phyloP scores from a whole-genome alignment of 495 filamentous ascomycete genomes.

The Neohortaea acidophila region DNA sequence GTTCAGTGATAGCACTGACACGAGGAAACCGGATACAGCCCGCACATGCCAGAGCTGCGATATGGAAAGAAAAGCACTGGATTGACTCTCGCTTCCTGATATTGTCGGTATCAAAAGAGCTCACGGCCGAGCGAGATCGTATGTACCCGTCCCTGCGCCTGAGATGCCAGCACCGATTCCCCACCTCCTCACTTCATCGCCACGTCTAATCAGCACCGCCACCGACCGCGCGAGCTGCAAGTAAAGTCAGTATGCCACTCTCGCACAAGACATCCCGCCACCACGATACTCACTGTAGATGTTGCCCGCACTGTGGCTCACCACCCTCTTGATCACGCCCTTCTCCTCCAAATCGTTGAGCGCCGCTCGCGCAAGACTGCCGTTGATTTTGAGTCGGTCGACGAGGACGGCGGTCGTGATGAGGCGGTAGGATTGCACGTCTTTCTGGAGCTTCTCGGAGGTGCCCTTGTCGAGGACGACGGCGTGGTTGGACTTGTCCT shows the following conservation, averaged over 20 bases:
- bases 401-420: slow-evolving; percentile 97
- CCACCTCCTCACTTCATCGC: not conserved
- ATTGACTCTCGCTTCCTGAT: too few species aligned
- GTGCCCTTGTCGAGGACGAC: slow-evolving; percentile 57
- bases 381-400: slow-evolving; percentile 99
- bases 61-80: too few species aligned
- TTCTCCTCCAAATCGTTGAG: slow-evolving; percentile 92
- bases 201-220: slow-evolving; percentile 8
- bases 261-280: not conserved
- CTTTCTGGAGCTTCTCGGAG: slow-evolving; percentile 76
- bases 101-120: too few species aligned
- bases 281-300: slow-evolving; percentile 78
- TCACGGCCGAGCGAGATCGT: too few species aligned
- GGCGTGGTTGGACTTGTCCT: slow-evolving; percentile 99
- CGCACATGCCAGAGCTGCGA: too few species aligned
- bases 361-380: slow-evolving; percentile 78
- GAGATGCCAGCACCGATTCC: not conserved
- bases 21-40: too few species aligned
- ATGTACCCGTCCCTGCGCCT: too few species aligned
- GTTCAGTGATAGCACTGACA: too few species aligned
- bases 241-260: not conserved
- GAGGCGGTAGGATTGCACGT: slow-evolving; percentile 99
- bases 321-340: slow-evolving; percentile 96
- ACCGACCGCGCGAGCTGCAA: slow-evolving; percentile 25
- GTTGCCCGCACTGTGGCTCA: slow-evolving; percentile 88